phyloP scores from a whole-genome alignment of 352 stramenopile species.

The Phytophthora chlamydospora region DNA sequence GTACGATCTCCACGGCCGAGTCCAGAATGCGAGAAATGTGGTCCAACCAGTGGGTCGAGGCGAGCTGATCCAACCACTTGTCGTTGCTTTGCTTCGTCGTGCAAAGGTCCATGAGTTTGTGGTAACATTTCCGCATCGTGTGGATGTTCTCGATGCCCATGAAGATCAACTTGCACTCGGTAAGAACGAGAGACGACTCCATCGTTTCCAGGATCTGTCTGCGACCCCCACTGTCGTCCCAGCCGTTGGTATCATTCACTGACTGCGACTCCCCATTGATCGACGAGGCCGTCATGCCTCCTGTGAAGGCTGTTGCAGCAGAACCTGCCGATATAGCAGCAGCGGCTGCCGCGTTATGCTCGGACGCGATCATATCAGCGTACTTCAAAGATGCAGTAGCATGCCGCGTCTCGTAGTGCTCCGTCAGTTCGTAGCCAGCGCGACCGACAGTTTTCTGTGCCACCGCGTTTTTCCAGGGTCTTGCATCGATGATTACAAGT shows the following conservation, averaged over 20 bases:
- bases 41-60: slow-evolving; percentile 75
- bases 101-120: slow-evolving; percentile 75
- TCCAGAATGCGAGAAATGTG: slow-evolving; percentile 83
- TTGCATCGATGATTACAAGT: slow-evolving; percentile 90
- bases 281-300: slow-evolving; percentile 2
- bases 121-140: slow-evolving; percentile 88
- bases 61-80: slow-evolving; percentile 85
- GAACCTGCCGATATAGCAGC: slow-evolving; percentile 21
- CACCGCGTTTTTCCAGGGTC: slow-evolving; percentile 90
- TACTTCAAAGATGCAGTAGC: slow-evolving; percentile 65
- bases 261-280: slow-evolving; percentile 26
- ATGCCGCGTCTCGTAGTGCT: slow-evolving; percentile 80
- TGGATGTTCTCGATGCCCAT: slow-evolving; percentile 95
- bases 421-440: slow-evolving; percentile 89
- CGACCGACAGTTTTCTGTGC: slow-evolving; percentile 91
- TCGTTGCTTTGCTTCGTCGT: slow-evolving; percentile 69
- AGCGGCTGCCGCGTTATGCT: slow-evolving; percentile 32
- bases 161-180: slow-evolving; percentile 87
- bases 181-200: slow-evolving; percentile 66
- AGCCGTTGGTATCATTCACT: slow-evolving; percentile 15
- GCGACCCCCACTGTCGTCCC: slow-evolving; percentile 20
- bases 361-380: slow-evolving; percentile 61
- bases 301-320: slow-evolving; percentile 1
- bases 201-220: slow-evolving; percentile 47
- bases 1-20: slow-evolving; percentile 84